phyloP scores from a whole-genome alignment of 169 alveolate species.

The Theileria sp. region DNA sequence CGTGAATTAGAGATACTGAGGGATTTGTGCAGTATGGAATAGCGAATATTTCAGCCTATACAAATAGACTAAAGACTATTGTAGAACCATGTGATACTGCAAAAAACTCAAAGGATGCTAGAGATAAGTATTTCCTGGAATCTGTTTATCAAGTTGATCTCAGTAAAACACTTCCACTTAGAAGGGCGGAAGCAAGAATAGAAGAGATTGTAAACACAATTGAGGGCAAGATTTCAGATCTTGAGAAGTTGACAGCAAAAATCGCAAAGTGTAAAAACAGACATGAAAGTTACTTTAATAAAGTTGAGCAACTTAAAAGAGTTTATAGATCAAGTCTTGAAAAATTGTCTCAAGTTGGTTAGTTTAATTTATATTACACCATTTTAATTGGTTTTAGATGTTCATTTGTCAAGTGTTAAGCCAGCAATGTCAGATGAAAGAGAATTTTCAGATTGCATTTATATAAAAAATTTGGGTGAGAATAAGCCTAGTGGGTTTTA shows the following conservation, averaged over 20 bases:
- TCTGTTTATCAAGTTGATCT: conserved; percentile 82
- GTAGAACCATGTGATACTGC: conserved; percentile 85
- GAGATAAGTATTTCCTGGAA: conserved; percentile 86
- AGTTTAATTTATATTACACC: background rate
- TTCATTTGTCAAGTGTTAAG: conserved; percentile 5
- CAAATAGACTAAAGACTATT: conserved; percentile 83
- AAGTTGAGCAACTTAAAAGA: conserved; percentile 40
- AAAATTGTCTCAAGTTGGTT: conserved; percentile 31
- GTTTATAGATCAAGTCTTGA: conserved; percentile 29
- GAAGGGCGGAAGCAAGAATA: conserved; percentile 40
- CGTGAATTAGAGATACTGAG: conserved; percentile 10
- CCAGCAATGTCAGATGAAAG: conserved; percentile 27
- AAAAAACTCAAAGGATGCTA: conserved; percentile 80
- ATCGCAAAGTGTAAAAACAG: conserved; percentile 48
- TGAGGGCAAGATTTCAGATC: conserved; percentile 38
- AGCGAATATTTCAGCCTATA: conserved; percentile 70
- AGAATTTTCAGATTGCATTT: conserved; percentile 78
- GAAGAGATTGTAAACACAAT: conserved; percentile 51
- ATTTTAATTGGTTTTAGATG: background rate
- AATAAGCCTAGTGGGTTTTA: conserved; percentile 85
- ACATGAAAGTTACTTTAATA: conserved; percentile 42
- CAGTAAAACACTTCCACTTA: conserved; percentile 68
- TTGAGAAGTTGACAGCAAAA: conserved; percentile 42
- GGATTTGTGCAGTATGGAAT: conserved; percentile 81
- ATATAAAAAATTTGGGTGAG: conserved; percentile 76